Percentiles rank a stretch among this genome's conserved stretches.
These are phyloP conservation scores for Ocimum tenuiflorum DNA, from an alignment of 257 asterid species.

Conservation along the genomic window DNA sequence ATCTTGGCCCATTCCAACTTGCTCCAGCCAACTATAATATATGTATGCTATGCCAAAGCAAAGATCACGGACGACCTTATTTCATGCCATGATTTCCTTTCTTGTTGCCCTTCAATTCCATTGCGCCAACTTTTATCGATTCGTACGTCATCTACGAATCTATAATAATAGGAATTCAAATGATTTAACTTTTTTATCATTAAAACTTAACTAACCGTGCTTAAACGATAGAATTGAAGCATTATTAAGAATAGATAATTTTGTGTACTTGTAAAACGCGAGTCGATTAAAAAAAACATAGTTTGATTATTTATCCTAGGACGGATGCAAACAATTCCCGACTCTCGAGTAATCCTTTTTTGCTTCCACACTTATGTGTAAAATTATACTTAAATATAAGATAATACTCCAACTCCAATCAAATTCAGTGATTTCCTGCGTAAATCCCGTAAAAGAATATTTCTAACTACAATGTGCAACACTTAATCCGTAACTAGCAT, in stretches of 20 bases:
- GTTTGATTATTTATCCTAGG: too few relatives aligned
- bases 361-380: background rate
- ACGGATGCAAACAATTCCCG: too few relatives aligned
- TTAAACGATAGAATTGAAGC: too few relatives aligned
- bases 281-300: too few relatives aligned
- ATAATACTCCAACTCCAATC: background rate
- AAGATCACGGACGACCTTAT: background rate
- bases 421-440: slow-evolving; percentile 15
- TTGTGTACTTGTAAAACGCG: too few relatives aligned
- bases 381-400: background rate
- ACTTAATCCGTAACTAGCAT: too few relatives aligned
- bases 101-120: background rate
- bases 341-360: too few relatives aligned
- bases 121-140: background rate
- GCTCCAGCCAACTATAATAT: slow-evolving; percentile 10
- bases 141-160: background rate
- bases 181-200: too few relatives aligned
- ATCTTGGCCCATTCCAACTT: background rate
- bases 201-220: too few relatives aligned
- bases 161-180: too few relatives aligned
- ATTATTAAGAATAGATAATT: too few relatives aligned
- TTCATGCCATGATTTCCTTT: slow-evolving; percentile 16
- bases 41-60: background rate
- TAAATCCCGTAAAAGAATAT: slow-evolving; percentile 9
- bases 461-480: too few relatives aligned